Conservation (phyloP, 2,329 filamentous ascomycete genomes). For the Hypoxylon sp. region DNA sequence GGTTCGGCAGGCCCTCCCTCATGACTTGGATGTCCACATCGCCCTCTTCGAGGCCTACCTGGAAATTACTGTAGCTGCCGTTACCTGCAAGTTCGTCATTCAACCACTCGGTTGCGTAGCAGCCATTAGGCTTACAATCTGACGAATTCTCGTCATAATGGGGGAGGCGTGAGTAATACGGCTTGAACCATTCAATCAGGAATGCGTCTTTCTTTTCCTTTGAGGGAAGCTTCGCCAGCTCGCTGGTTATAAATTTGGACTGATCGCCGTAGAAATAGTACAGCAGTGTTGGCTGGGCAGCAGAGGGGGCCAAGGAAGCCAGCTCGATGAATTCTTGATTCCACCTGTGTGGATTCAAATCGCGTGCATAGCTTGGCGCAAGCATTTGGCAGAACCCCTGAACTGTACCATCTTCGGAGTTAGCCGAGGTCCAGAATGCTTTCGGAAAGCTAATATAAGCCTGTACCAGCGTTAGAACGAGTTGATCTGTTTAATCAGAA, state of each 20-base stretch:
- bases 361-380: slow-evolving; percentile 73
- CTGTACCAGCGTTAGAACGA: slow-evolving; percentile 39
- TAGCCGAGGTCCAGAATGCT: slow-evolving; percentile 75
- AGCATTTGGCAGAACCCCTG: slow-evolving; percentile 83
- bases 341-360: slow-evolving; percentile 74
- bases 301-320: slow-evolving; percentile 69
- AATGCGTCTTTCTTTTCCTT: slow-evolving; percentile 64
- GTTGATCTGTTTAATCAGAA: slow-evolving; percentile 30
- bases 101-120: slow-evolving; percentile 82
- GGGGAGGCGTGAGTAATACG: slow-evolving; percentile 82
- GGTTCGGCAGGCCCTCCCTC: slow-evolving; percentile 71
- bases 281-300: slow-evolving; percentile 82
- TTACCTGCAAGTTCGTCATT: slow-evolving; percentile 82
- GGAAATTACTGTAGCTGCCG: slow-evolving; percentile 89
- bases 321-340: slow-evolving; percentile 83
- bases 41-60: slow-evolving; percentile 76
- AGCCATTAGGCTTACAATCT: slow-evolving; percentile 71
- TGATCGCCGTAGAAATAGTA: slow-evolving; percentile 83
- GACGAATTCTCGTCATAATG: slow-evolving; percentile 68
- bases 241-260: slow-evolving; percentile 65
- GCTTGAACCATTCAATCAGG: slow-evolving; percentile 76
- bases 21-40: slow-evolving; percentile 78
- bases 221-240: slow-evolving; percentile 57
- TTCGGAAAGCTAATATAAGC: slow-evolving; percentile 77
- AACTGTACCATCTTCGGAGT: slow-evolving; percentile 58